Percentiles rank a stretch among this genome's conserved stretches.
Conservation (phyloP, 768 basidiomycete species). For the Porpolomopsis calyptriformis region DNA sequence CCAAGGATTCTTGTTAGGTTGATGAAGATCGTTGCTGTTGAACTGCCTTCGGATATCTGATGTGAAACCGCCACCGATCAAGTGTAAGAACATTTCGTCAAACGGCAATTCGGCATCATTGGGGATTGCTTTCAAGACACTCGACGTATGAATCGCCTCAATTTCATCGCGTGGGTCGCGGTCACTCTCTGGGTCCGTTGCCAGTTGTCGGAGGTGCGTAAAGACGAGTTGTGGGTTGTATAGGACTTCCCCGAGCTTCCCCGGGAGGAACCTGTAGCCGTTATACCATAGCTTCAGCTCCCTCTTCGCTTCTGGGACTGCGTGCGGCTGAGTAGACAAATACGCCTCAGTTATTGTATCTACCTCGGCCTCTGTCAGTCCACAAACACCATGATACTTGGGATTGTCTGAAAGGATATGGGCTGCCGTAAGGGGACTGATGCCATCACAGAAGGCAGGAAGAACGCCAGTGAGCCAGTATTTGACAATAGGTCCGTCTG, state of each 20-base stretch:
- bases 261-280: background rate
- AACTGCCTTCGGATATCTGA: background rate
- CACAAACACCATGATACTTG: background rate
- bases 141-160: background rate
- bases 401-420: background rate
- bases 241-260: background rate
- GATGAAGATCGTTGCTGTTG: background rate
- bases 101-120: background rate
- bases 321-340: background rate
- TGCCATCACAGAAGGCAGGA: conserved; percentile 2
- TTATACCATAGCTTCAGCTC: conserved; percentile 1
- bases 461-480: conserved; percentile 5
- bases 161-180: background rate
- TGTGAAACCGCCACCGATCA: background rate
- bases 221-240: conserved; percentile 4
- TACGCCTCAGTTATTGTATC: background rate
- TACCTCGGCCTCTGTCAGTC: conserved; percentile 1
- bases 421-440: conserved; percentile 1
- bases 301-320: background rate
- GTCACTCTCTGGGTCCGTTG: background rate
- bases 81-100: background rate
- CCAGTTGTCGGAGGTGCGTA: background rate
- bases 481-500: background rate
- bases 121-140: background rate
- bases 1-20: background rate